Percentiles rank a stretch among this genome's conserved stretches.
phyloP scores from a whole-genome alignment of 352 stramenopile species.

The Ochromonadaceae sp. region DNA sequence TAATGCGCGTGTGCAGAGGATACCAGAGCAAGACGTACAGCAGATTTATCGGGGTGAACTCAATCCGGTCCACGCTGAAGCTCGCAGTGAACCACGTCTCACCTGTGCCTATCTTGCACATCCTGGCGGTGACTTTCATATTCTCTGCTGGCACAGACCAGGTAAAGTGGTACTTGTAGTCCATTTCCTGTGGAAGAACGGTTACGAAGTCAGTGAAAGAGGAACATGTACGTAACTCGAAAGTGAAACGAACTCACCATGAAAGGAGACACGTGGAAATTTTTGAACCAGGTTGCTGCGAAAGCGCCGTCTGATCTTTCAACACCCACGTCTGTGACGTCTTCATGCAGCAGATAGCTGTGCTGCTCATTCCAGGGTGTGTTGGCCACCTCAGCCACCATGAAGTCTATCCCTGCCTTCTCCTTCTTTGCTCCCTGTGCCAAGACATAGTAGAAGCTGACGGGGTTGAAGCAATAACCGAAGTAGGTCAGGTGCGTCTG shows the following conservation, averaged over 20 bases:
- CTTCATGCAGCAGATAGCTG: slow-evolving; percentile 26
- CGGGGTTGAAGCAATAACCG: slow-evolving; percentile 37
- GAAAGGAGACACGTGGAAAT: slow-evolving; percentile 39
- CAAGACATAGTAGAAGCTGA: slow-evolving; percentile 35
- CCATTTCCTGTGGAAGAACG: too few relatives aligned
- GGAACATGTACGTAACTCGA: too few relatives aligned
- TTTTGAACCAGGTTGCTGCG: slow-evolving; percentile 28
- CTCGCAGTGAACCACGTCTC: slow-evolving; percentile 21
- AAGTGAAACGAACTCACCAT: too few relatives aligned
- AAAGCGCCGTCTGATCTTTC: slow-evolving; percentile 9
- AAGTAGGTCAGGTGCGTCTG: slow-evolving; percentile 35
- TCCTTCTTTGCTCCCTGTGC: neutral
- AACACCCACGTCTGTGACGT: slow-evolving; percentile 1
- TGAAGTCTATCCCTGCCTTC: neutral
- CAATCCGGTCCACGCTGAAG: neutral
- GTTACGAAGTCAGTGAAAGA: too few relatives aligned
- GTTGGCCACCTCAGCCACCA: slow-evolving; percentile 34
- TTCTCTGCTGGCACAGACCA: slow-evolving; percentile 44
- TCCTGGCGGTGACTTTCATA: slow-evolving; percentile 41
- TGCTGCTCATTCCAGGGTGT: slow-evolving; percentile 38
- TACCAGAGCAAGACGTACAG: slow-evolving; percentile 16
- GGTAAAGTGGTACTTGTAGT: slow-evolving; percentile 42
- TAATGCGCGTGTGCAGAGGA: slow-evolving; percentile 20
- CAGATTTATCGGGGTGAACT: slow-evolving; percentile 15
- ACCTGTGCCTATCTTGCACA: slow-evolving; percentile 45